Conservation (phyloP, 306 rosid genomes). For the Vigna radiata region DNA sequence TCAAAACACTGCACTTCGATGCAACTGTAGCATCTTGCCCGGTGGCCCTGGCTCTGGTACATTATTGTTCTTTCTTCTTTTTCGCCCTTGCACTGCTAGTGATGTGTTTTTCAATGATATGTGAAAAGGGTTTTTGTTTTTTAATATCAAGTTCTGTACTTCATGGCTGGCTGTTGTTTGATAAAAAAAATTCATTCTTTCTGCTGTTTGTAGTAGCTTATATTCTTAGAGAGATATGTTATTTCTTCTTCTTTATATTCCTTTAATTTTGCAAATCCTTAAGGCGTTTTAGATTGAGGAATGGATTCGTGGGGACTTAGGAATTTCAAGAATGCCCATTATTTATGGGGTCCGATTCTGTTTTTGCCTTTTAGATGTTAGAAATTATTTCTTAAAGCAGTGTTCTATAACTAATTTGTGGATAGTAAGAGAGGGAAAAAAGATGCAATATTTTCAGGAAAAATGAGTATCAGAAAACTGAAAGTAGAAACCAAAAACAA, state of each 20-base stretch:
- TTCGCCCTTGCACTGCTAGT: background rate
- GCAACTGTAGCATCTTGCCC: slow-evolving; percentile 58
- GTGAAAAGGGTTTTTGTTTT: slow-evolving; percentile 5
- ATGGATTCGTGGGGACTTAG: background rate
- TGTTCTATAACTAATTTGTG: background rate
- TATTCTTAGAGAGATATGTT: background rate
- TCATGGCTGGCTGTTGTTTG: background rate
- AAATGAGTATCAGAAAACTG: background rate
- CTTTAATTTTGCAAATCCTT: background rate
- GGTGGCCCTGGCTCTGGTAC: slow-evolving; percentile 71
- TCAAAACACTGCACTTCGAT: slow-evolving; percentile 44
- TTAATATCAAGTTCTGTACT: background rate
- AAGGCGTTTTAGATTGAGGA: slow-evolving; percentile 1
- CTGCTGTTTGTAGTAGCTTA: slow-evolving; percentile 11
- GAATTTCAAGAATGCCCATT: background rate
- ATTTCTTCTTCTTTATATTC: no score
- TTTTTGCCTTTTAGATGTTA: background rate
- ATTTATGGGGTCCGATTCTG: background rate
- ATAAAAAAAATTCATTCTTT: background rate
- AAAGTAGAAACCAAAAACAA: background rate
- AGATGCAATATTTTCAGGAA: background rate
- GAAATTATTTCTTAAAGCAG: background rate
- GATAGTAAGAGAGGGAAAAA: background rate
- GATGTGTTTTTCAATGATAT: slow-evolving; percentile 1
- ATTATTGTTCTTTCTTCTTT: background rate